Evolutionary conservation across 139 green algal genomes (phyloP).

Genomic region (Spirogloea muscicola): DNA sequence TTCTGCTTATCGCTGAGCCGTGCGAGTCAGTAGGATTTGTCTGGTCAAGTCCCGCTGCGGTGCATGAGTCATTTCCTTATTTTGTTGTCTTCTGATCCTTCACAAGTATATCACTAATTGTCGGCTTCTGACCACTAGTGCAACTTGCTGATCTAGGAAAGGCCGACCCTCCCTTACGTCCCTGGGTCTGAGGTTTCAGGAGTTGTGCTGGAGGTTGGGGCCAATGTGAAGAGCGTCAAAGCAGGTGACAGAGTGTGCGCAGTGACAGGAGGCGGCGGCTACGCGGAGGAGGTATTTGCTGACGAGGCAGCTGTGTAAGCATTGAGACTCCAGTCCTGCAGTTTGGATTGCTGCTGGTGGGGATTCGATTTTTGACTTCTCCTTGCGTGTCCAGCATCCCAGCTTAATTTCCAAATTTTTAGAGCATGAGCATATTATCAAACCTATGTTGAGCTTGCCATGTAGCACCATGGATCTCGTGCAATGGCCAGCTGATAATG

Average conservation of each 20-base stretch:
- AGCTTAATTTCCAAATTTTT: background rate
- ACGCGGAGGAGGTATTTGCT: slow-evolving; percentile 62
- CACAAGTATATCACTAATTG: too few species aligned
- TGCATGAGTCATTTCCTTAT: too few species aligned
- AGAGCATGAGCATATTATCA: background rate
- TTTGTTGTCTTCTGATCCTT: too few species aligned
- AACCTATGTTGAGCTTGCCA: background rate
- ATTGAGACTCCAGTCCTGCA: background rate
- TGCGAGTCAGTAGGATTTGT: too few species aligned
- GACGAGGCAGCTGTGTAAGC: slow-evolving; percentile 15
- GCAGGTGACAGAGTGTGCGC: slow-evolving; percentile 69
- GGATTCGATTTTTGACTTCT: background rate
- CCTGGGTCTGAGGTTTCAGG: slow-evolving; percentile 70
- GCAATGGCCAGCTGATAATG: background rate
- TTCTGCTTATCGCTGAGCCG: too few species aligned
- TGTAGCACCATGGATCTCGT: background rate
- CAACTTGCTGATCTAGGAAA: too few species aligned
- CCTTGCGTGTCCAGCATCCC: background rate
- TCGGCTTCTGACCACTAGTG: too few species aligned
- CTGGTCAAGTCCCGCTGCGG: too few species aligned
- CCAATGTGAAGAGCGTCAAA: slow-evolving; percentile 59
- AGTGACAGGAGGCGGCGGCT: slow-evolving; percentile 61
- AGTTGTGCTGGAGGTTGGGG: slow-evolving; percentile 63
- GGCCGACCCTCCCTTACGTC: slow-evolving; percentile 72
- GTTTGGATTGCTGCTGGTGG: background rate